These are phyloP conservation scores for Kalmusia sp. DNA, from an alignment of 2,329 filamentous ascomycete species.

Conservation along the genomic window DNA sequence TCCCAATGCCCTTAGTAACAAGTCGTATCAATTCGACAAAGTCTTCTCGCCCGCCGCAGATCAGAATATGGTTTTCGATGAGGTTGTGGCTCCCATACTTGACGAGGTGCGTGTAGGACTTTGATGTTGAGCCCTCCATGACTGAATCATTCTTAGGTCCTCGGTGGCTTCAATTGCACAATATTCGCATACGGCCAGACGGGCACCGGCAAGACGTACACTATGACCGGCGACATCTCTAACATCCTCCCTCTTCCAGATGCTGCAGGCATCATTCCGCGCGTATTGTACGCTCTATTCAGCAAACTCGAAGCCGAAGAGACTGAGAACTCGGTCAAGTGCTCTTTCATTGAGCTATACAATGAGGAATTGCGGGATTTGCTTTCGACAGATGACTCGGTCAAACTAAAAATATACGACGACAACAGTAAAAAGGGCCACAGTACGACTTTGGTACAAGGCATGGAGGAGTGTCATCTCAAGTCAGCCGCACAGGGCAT, in stretches of 20 bases:
- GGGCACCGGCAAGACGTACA: constrained; percentile 98
- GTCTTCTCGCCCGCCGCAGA: constrained; percentile 96
- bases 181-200: constrained; percentile 99
- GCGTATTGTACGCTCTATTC: constrained; percentile 87
- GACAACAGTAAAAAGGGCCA: constrained; percentile 85
- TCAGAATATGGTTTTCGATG: constrained; percentile 92
- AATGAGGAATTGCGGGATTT: constrained; percentile 96
- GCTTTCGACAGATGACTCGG: constrained; percentile 78
- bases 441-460: constrained; percentile 86
- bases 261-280: constrained; percentile 91
- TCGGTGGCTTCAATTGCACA: constrained; percentile 95
- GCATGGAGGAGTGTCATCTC: constrained; percentile 97
- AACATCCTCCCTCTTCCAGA: constrained; percentile 90
- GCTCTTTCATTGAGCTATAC: constrained; percentile 98
- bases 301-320: constrained; percentile 77
- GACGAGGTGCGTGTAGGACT: constrained; percentile 71
- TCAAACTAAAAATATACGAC: constrained; percentile 95
- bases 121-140: neutral
- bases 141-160: constrained; percentile 67
- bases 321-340: constrained; percentile 90
- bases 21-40: constrained; percentile 95
- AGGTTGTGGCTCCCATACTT: constrained; percentile 90
- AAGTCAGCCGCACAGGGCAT: constrained; percentile 85
- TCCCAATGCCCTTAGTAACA: constrained; percentile 89
- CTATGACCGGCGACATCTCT: constrained; percentile 97